phyloP scores from a whole-genome alignment of 768 basidiomycete species.

The Phanerochaete carnosa region DNA sequence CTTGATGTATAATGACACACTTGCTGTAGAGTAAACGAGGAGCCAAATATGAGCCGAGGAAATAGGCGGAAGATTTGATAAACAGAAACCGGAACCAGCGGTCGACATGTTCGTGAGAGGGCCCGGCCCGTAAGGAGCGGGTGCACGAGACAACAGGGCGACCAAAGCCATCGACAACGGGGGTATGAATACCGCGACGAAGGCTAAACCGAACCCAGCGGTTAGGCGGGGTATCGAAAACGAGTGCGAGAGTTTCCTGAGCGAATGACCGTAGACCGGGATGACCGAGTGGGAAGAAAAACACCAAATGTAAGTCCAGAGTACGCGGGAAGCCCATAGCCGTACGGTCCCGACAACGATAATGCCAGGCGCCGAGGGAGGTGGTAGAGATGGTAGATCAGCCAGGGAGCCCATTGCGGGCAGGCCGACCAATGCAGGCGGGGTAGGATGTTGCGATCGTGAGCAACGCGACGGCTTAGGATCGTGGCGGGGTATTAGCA shows the following conservation, averaged over 20 bases:
- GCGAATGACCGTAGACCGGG: slow-evolving; percentile 32
- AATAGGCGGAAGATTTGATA: slow-evolving; percentile 18
- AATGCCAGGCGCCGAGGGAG: slow-evolving; percentile 35
- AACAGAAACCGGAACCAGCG: slow-evolving; percentile 19
- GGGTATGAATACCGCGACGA: slow-evolving; percentile 43
- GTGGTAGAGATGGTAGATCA: slow-evolving; percentile 37
- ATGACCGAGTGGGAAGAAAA: slow-evolving; percentile 24
- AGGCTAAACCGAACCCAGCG: slow-evolving; percentile 28
- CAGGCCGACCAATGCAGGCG: slow-evolving; percentile 12
- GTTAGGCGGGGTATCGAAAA: slow-evolving; percentile 24
- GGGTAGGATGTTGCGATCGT: slow-evolving; percentile 21
- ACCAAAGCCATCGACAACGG: slow-evolving; percentile 30
- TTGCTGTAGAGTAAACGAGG: slow-evolving; percentile 28
- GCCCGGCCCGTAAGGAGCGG: slow-evolving; percentile 15
- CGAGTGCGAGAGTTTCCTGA: slow-evolving; percentile 28
- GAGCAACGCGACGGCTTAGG: slow-evolving; percentile 24
- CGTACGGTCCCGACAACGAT: slow-evolving; percentile 24
- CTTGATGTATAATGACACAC: slow-evolving; percentile 43
- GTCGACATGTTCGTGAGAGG: slow-evolving; percentile 12
- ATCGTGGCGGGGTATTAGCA: slow-evolving; percentile 26
- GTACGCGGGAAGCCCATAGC: slow-evolving; percentile 28
- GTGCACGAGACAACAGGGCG: slow-evolving; percentile 7
- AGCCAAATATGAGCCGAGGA: slow-evolving; percentile 20
- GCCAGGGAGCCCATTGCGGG: slow-evolving; percentile 16
- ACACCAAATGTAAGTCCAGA: slow-evolving; percentile 14